phyloP scores from a whole-genome alignment of 1,284 basidiomycete species.

The Mycena sp. region DNA sequence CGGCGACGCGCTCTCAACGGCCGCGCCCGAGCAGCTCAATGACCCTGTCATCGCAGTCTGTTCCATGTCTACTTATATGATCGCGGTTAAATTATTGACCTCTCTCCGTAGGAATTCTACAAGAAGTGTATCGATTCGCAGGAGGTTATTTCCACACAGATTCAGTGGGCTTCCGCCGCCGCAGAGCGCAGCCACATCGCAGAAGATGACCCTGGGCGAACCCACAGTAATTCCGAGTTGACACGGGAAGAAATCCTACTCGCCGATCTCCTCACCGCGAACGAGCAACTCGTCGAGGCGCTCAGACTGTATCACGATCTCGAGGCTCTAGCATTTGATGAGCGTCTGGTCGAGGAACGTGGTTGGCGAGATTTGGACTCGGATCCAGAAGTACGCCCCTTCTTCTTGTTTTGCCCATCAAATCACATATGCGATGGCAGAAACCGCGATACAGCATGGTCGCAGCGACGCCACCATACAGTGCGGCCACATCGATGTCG shows the following conservation, averaged over 20 bases:
- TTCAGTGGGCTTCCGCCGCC: constrained; percentile 81
- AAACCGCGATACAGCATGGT: not conserved
- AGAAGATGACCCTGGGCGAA: constrained; percentile 36
- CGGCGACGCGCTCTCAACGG: constrained; percentile 70
- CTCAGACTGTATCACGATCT: constrained; percentile 70
- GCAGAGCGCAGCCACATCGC: constrained; percentile 69
- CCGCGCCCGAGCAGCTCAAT: constrained; percentile 73
- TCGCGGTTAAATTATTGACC: not conserved
- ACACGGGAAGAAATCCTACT: constrained; percentile 73
- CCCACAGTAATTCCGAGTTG: constrained; percentile 52
- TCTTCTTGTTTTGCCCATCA: not conserved
- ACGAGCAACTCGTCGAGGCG: constrained; percentile 58
- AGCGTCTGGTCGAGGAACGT: constrained; percentile 69
- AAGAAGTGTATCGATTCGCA: constrained; percentile 77
- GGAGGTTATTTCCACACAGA: constrained; percentile 79
- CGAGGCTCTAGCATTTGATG: constrained; percentile 72
- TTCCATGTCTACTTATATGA: constrained; percentile 12
- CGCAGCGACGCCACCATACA: not conserved
- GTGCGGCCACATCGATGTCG: not conserved
- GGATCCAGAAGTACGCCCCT: constrained; percentile 51
- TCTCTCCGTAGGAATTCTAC: constrained; percentile 72
- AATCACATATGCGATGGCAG: not conserved
- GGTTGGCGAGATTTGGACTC: constrained; percentile 69
- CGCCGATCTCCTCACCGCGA: constrained; percentile 71
- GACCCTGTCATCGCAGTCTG: constrained; percentile 67